These are phyloP conservation scores for Gelatoporia subvermispora DNA, from an alignment of 768 basidiomycete species.

Conservation along the genomic window DNA sequence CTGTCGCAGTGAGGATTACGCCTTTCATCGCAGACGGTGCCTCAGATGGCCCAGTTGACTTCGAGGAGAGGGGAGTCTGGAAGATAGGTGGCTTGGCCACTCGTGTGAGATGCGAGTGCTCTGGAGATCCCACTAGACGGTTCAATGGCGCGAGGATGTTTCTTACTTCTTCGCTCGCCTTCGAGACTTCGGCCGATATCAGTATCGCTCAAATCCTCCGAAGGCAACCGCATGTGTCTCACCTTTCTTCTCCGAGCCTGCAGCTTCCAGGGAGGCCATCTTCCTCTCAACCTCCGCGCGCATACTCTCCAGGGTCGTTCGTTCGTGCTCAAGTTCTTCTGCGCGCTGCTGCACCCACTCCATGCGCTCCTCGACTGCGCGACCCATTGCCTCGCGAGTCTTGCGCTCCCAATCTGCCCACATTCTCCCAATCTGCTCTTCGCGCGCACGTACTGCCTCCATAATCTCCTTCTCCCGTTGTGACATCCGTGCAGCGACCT, in stretches of 20 bases:
- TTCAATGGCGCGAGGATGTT: constrained; percentile 54
- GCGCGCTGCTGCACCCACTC: constrained; percentile 48
- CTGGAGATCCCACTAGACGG: constrained; percentile 27
- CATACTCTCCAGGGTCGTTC: constrained; percentile 41
- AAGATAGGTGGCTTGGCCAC: constrained; percentile 28
- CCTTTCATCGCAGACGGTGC: constrained; percentile 43
- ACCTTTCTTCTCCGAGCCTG: constrained; percentile 19
- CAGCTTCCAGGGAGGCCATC: constrained; percentile 39
- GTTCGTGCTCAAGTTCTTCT: constrained; percentile 49
- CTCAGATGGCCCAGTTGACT: constrained; percentile 9
- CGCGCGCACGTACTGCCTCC: constrained; percentile 58
- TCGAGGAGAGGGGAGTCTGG: constrained; percentile 48
- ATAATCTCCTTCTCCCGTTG: constrained; percentile 69
- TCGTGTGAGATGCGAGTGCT: constrained; percentile 15
- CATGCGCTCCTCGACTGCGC: constrained; percentile 34
- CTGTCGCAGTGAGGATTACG: constrained; percentile 74
- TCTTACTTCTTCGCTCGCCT: constrained; percentile 69
- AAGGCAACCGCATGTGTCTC: constrained; percentile 16
- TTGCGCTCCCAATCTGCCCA: constrained; percentile 54
- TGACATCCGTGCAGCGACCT: constrained; percentile 60
- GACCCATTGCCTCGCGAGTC: constrained; percentile 29
- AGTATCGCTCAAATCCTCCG: not conserved
- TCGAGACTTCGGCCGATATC: constrained; percentile 23
- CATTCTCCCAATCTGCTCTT: constrained; percentile 57
- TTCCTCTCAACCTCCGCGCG: constrained; percentile 48